These are phyloP conservation scores for Lactarius hengduanensis DNA, from an alignment of 768 basidiomycete genomes.

Conservation along the genomic window DNA sequence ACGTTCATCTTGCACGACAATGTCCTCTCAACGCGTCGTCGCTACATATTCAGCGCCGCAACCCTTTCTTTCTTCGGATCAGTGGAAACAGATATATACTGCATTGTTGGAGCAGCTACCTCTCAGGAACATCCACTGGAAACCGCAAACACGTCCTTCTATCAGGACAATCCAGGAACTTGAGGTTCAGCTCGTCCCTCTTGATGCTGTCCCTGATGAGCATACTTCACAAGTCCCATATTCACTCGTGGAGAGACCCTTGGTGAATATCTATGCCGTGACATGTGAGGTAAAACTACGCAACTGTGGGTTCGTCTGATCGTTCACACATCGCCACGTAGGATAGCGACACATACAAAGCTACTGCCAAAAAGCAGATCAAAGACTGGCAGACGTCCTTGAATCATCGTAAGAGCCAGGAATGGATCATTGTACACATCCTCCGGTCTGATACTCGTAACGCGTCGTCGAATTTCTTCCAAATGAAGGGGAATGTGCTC, in stretches of 20 bases:
- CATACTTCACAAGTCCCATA: conserved; percentile 71
- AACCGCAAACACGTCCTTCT: conserved; percentile 63
- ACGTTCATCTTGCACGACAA: conserved; percentile 12
- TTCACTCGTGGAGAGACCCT: conserved; percentile 79
- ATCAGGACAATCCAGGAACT: conserved; percentile 88
- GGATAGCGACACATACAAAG: conserved; percentile 77
- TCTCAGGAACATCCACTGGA: conserved; percentile 92
- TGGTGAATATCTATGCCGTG: conserved; percentile 84
- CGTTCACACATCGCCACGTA: conserved; percentile 30
- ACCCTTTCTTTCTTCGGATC: conserved; percentile 63
- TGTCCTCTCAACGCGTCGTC: conserved; percentile 53
- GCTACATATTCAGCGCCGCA: conserved; percentile 68
- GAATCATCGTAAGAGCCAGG: conserved; percentile 73
- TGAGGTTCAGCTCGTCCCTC: conserved; percentile 66
- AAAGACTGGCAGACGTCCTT: conserved; percentile 85
- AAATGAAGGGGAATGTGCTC: conserved; percentile 78
- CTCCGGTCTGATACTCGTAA: conserved; percentile 67
- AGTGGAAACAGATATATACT: conserved; percentile 67
- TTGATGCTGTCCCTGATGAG: conserved; percentile 70
- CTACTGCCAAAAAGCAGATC: conserved; percentile 76
- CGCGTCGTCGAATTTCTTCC: conserved; percentile 67
- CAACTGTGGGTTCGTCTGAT: conserved; percentile 24
- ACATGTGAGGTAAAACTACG: conserved; percentile 72
- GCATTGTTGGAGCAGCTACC: conserved; percentile 75
- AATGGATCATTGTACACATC: conserved; percentile 91